Base-by-base conservation (phyloP, 768 basidiomycete genomes). In the Suillus paluster region DNA sequence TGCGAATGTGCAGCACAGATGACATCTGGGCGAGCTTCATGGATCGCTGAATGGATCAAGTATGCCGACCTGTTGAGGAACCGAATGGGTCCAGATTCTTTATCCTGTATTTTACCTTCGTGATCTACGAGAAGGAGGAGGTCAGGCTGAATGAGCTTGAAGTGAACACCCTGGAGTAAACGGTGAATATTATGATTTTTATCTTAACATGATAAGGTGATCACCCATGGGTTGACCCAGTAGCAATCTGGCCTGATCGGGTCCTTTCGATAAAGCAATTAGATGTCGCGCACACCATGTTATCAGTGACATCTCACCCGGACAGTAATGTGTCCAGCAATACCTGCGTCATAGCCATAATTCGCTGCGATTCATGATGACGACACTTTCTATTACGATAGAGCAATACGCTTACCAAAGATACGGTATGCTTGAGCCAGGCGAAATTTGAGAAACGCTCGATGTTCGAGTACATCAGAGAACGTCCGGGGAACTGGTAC, bases 321-420 rank as follows among this genome's bases (percentile, higher is more conserved):
- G 39, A 83, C 79, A 30, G 83, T 83, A n/a, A n/a, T n/a, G n/a
- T n/a, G n/a, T n/a, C n/a, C n/a, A n/a, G n/a, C n/a, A n/a, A n/a
- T n/a, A n/a, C 82, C 83, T 63, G 83, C 81, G 50, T 78, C 79
- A 63, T 78, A 84, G 25, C 82, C 82, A 27, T 78, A 67, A 54
- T 80, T 66, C 44, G 25, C 42, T 23, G 54, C 23, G n/a, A n/a
- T 53, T 39, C 25, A 27, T 56, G 25, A 42, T 75, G 3, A 76
- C 76, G 34, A 46, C 39, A 19, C 42, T 23, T 54, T 2, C 2
- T 0, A 14, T 23, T 11, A 38, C 1, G 15, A 38, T 5, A 14
- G 11, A n/a, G 14, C 39, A 25, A 54, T 15, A 41, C 56, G 23
- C 70, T 54, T 52, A 81, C 79, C 80, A 63, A 82, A 81, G 56